phyloP scores from a whole-genome alignment of 2,329 filamentous ascomycete genomes.

The Trichoderma afroharzianum region DNA sequence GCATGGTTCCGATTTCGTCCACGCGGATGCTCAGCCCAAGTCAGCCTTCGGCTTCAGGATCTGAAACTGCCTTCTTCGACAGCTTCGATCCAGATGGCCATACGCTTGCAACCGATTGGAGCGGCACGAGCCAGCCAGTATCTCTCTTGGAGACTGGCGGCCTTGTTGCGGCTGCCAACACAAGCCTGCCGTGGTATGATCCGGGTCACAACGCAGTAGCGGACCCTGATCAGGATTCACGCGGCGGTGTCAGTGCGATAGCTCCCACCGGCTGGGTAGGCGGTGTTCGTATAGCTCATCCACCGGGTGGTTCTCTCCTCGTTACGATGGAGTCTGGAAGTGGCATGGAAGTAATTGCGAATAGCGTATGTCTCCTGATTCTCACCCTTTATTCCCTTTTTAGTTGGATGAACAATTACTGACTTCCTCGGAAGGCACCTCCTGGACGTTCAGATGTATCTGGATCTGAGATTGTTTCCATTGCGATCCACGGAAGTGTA shows the following conservation, averaged over 20 bases:
- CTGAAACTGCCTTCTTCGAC: background rate
- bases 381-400: background rate
- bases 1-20: slow-evolving; percentile 30
- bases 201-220: background rate
- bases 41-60: background rate
- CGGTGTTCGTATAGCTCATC: background rate
- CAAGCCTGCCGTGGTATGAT: slow-evolving; percentile 5
- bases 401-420: slow-evolving; percentile 14
- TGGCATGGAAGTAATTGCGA: background rate
- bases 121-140: background rate
- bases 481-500: slow-evolving; percentile 21
- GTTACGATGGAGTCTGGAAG: background rate
- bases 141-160: background rate
- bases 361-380: slow-evolving; percentile 20
- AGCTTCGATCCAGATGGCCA: background rate
- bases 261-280: background rate
- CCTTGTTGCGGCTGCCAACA: background rate
- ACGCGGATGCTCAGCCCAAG: slow-evolving; percentile 11
- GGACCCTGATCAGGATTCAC: background rate
- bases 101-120: background rate
- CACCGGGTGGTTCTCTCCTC: background rate
- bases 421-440: slow-evolving; percentile 22
- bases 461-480: slow-evolving; percentile 15
- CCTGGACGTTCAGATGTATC: slow-evolving; percentile 12
- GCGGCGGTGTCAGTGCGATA: background rate